phyloP scores from a whole-genome alignment of 495 filamentous ascomycete species.

The Talaromyces adpressus region DNA sequence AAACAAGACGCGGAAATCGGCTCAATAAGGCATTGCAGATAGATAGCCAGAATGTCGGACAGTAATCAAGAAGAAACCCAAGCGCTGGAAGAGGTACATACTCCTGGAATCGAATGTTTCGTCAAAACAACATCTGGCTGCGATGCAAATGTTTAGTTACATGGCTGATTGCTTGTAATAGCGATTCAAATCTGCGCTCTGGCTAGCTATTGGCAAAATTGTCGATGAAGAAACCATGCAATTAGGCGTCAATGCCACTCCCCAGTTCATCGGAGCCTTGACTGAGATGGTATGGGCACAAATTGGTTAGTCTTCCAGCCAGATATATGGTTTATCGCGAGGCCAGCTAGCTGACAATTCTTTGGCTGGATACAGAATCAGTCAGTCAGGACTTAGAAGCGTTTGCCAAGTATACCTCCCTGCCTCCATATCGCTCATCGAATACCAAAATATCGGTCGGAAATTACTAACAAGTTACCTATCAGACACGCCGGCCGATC shows the following conservation, averaged over 20 bases:
- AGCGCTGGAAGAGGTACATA: background rate
- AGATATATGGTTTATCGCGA: background rate
- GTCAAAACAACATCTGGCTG: background rate
- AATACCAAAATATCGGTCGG: background rate
- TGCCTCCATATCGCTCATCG: background rate
- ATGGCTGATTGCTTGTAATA: conserved; percentile 20
- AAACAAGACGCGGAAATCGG: background rate
- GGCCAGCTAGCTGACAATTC: background rate
- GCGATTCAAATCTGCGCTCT: conserved; percentile 91
- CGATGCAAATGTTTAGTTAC: background rate
- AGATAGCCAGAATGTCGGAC: background rate
- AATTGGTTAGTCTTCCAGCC: conserved; percentile 51
- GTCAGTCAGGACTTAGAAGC: conserved; percentile 68
- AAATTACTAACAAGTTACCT: conserved; percentile 8
- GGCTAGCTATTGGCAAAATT: conserved; percentile 82
- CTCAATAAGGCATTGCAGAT: background rate
- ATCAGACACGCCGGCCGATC: conserved; percentile 72
- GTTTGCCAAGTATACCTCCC: conserved; percentile 60
- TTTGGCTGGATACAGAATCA: conserved; percentile 45
- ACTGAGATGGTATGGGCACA: conserved; percentile 90
- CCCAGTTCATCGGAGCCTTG: conserved; percentile 89
- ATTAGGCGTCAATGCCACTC: conserved; percentile 77
- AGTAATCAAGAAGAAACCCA: background rate
- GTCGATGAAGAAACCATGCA: conserved; percentile 79
- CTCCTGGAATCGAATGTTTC: background rate